These are phyloP conservation scores for Alternaria arborescens DNA, from an alignment of 2,329 filamentous ascomycete species.

Conservation along the genomic window DNA sequence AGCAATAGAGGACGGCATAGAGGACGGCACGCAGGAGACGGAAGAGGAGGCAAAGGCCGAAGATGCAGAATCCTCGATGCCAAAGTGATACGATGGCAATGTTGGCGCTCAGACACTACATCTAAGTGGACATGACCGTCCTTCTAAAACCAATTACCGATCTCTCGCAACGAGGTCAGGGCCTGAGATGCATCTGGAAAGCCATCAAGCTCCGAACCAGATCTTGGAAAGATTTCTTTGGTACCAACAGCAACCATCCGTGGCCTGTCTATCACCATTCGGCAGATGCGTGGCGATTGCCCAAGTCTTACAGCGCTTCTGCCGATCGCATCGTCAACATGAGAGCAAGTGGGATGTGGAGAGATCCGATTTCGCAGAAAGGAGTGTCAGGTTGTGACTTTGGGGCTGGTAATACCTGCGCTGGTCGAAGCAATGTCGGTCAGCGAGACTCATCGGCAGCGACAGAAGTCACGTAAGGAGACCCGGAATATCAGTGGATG, in stretches of 20 bases:
- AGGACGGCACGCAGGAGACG: conserved; percentile 22
- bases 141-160: background rate
- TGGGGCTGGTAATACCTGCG: too few species aligned
- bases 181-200: background rate
- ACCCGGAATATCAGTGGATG: background rate
- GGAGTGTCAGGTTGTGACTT: background rate
- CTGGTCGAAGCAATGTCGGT: background rate
- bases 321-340: background rate
- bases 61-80: conserved; percentile 6
- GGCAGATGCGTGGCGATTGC: background rate
- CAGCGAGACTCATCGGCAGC: background rate
- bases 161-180: background rate
- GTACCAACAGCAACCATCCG: background rate
- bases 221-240: background rate
- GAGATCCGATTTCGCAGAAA: background rate
- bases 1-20: conserved; percentile 32
- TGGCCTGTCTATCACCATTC: background rate
- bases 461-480: background rate
- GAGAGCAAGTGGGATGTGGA: too few species aligned
- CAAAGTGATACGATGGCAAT: conserved; percentile 6
- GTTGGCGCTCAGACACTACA: background rate
- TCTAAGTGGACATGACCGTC: background rate
- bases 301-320: background rate
- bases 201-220: background rate
- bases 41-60: background rate